Percentiles rank a stretch among this genome's conserved stretches.
Conservation (phyloP, 73 alveolate species). For the Uronychia binucleata region DNA sequence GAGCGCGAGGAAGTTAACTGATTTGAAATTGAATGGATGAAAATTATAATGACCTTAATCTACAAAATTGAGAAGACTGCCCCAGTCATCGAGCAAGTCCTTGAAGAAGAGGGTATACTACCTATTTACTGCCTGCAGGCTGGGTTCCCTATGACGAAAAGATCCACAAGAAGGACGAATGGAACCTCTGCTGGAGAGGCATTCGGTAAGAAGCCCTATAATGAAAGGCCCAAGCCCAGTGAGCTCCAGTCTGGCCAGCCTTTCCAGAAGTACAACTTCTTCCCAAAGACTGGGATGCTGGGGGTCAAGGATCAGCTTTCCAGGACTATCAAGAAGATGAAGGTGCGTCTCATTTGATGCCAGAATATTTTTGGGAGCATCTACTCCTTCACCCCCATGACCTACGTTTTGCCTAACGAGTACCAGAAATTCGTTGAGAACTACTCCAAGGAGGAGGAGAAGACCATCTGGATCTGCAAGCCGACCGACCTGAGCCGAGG, state of each 20-base stretch:
- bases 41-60: neutral
- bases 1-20: neutral
- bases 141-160: conserved; percentile 47
- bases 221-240: conserved; percentile 61
- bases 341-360: conserved; percentile 1
- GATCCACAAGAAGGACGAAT: conserved; percentile 33
- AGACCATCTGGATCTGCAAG: conserved; percentile 63
- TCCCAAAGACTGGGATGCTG: conserved; percentile 54
- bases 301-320: conserved; percentile 47
- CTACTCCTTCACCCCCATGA: conserved; percentile 57
- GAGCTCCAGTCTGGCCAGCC: conserved; percentile 45
- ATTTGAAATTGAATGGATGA: too few relatives aligned
- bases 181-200: conserved; percentile 68
- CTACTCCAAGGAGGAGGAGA: conserved; percentile 36
- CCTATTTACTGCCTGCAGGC: conserved; percentile 13
- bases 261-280: conserved; percentile 46
- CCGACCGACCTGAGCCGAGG: conserved; percentile 70
- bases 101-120: neutral
- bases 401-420: conserved; percentile 60
- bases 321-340: conserved; percentile 55
- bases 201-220: neutral
- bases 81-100: conserved; percentile 13
- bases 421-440: conserved; percentile 59
- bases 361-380: conserved; percentile 51
- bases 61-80: conserved; percentile 31